Conservation (phyloP, 192 early-diverging fungal species). For the Bifiguratus adelaidae region DNA sequence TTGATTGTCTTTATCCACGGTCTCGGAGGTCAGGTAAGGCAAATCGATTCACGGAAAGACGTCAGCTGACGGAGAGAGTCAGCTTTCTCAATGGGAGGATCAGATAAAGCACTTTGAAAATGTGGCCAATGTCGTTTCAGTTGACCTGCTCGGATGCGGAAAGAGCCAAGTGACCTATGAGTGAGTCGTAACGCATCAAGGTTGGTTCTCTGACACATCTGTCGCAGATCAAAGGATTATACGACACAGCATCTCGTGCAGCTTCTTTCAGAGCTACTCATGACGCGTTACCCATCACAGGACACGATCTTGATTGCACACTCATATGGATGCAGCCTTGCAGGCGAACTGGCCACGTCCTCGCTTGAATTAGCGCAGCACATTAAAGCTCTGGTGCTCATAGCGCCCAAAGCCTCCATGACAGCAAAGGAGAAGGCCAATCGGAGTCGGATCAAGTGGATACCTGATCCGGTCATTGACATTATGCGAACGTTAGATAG, state of each 20-base stretch:
- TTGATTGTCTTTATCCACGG: constrained; percentile 47
- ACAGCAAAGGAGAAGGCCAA: constrained; percentile 18
- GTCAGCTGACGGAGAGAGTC: background rate
- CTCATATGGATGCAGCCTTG: constrained; percentile 43
- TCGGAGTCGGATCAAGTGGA: constrained; percentile 13
- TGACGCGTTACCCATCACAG: constrained; percentile 29
- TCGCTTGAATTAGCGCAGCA: no score
- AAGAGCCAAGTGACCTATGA: constrained; percentile 33
- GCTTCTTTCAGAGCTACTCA: constrained; percentile 26
- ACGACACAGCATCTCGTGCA: constrained; percentile 30
- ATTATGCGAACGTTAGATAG: constrained; percentile 27
- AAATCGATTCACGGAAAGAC: background rate
- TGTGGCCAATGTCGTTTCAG: constrained; percentile 35
- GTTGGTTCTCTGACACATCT: background rate
- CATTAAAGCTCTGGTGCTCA: constrained; percentile 37
- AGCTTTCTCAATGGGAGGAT: constrained; percentile 41
- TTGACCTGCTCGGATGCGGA: constrained; percentile 44
- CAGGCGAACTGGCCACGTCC: constrained; percentile 20
- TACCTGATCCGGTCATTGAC: constrained; percentile 36
- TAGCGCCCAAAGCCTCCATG: constrained; percentile 33
- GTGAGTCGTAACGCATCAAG: constrained; percentile 13
- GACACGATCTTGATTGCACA: constrained; percentile 39
- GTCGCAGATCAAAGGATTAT: constrained; percentile 29
- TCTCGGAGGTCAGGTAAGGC: constrained; percentile 43
- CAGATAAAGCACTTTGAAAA: constrained; percentile 43